Base-by-base conservation (phyloP, 495 filamentous ascomycete species). In the Emericellopsis terricola region DNA sequence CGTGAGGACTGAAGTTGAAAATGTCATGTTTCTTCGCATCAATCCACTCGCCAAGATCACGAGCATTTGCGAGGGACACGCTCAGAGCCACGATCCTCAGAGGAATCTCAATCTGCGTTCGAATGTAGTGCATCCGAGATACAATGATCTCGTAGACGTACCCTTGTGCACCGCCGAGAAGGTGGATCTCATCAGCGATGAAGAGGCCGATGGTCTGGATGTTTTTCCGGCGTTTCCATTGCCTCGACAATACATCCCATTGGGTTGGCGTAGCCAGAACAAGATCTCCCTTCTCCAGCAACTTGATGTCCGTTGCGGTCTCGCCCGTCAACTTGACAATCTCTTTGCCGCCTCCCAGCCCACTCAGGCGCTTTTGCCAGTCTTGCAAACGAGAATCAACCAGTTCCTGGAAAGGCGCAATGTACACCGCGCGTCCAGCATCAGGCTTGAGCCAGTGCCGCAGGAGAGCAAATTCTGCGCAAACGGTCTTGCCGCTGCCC, bases 21-120 rank as follows among this genome's bases (percentile, higher is more conserved):
- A 93, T 91, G 21, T 83, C 92, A 49, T 99, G 91, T 61, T 93
- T 96, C 39, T 74, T 87, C n/a, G 89, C 91, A 38, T 91, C 91
- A 43, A 96, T 92, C 89, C 89, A 99, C 55, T 96, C 91, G 29
- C 91, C 86, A 39, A 96, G 71, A 49, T 96, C 89, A 28, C 86
- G 73, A 26, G 89, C 75, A 52, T 94, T 96, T 9, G 89, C 77
- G 17, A 99, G 67, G 13, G 87, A 86, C 28, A 93, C 91, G 52
- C 83, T 91, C 36, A 99, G 59, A 6, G 85, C 89, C 37, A 96
- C 60, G 24, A 96, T 82, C 19, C 89, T 77, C 68, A 96, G 70
- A 16, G 77, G 64, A 23, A 75, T 75, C 49, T 92, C 78, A 1
- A 78, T 77, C 46, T 96, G 87, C 1, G 83, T 73, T 19, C 84